Percentiles rank a stretch among this genome's conserved stretches.
These are phyloP conservation scores for Paralagenidium karlingii DNA, from an alignment of 352 stramenopile genomes.

Conservation along the genomic window DNA sequence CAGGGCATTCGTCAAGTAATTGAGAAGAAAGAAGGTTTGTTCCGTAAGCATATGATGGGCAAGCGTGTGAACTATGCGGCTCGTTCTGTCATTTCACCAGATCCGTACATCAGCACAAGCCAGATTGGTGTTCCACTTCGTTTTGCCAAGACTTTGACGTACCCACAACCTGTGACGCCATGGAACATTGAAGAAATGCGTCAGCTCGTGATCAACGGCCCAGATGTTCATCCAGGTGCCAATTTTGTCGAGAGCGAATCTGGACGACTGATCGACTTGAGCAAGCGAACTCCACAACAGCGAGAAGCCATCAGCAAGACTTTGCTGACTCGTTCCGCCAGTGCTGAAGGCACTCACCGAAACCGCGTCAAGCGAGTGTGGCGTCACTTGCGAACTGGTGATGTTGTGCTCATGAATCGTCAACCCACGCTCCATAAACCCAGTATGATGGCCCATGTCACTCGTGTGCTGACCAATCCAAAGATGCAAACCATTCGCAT, in stretches of 20 bases:
- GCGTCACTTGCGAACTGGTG: conserved; percentile 94
- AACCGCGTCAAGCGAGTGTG: conserved; percentile 93
- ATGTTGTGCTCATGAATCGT: conserved; percentile 99
- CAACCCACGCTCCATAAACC: conserved; percentile 99
- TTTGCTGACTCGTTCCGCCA: conserved; percentile 84
- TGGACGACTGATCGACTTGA: conserved; percentile 90
- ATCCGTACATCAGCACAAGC: conserved; percentile 99
- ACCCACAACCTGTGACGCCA: conserved; percentile 95
- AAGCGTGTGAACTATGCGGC: conserved; percentile 99
- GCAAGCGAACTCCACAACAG: conserved; percentile 87
- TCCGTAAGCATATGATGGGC: conserved; percentile 97
- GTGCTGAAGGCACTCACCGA: conserved; percentile 64
- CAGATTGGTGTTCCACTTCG: conserved; percentile 98
- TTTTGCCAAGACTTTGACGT: conserved; percentile 98
- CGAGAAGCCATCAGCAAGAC: conserved; percentile 93
- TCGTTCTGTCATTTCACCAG: conserved; percentile 98
- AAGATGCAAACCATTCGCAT: conserved; percentile 99
- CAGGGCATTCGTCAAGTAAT: conserved; percentile 96
- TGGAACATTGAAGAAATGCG: conserved; percentile 98
- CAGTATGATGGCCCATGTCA: conserved; percentile 99
- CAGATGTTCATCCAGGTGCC: conserved; percentile 93
- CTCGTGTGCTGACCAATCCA: conserved; percentile 92
- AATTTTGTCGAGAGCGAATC: conserved; percentile 96
- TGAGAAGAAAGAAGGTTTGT: conserved; percentile 99
- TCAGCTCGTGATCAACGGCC: conserved; percentile 93